These are phyloP conservation scores for Sindora glabra DNA, from an alignment of 306 rosid genomes.

Conservation along the genomic window DNA sequence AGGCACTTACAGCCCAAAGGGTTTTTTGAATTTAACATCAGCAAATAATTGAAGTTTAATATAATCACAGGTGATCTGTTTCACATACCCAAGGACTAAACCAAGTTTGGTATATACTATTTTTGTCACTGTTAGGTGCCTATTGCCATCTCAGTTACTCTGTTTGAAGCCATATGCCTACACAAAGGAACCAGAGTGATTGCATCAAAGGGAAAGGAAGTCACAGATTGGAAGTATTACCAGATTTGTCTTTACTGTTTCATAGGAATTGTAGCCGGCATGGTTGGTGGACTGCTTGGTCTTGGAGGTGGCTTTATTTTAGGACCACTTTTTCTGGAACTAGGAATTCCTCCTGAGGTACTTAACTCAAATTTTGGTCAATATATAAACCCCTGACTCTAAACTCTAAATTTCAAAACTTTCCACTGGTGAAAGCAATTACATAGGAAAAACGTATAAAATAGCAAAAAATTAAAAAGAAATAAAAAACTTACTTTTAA, in stretches of 20 bases:
- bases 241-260: conserved; percentile 46
- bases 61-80: too few relatives aligned
- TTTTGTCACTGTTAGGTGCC: conserved; percentile 43
- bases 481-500: too few relatives aligned
- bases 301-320: conserved; percentile 77
- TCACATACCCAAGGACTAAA: too few relatives aligned
- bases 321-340: conserved; percentile 77
- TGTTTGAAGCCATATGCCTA: conserved; percentile 60
- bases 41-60: too few relatives aligned
- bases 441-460: too few relatives aligned
- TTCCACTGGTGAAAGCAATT: too few relatives aligned
- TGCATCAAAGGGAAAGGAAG: conserved; percentile 74
- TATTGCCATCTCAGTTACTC: conserved; percentile 56
- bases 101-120: too few relatives aligned
- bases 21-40: too few relatives aligned
- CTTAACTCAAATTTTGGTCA: too few relatives aligned
- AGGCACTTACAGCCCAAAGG: too few relatives aligned
- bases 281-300: conserved; percentile 78
- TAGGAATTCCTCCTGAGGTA: conserved; percentile 88
- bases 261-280: conserved; percentile 65
- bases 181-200: conserved; percentile 62
- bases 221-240: conserved; percentile 63
- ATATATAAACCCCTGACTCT: too few relatives aligned
- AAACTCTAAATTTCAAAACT: too few relatives aligned
- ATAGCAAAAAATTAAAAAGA: background rate